Evolutionary conservation across 2,329 filamentous ascomycete genomes (phyloP).

Genomic region (Colletotrichum gigasporum): DNA sequence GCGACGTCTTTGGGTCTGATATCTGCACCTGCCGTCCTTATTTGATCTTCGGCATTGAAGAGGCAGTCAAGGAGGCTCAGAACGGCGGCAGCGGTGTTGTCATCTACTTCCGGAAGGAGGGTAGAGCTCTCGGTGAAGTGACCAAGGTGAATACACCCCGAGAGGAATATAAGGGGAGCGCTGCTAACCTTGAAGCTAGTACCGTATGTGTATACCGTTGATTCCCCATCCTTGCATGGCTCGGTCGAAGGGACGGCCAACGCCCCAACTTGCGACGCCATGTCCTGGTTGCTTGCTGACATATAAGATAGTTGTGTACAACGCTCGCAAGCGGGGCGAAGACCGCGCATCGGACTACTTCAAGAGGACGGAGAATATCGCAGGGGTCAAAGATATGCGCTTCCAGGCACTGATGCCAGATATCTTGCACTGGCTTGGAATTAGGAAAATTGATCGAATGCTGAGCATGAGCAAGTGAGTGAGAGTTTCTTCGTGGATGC

Average conservation of each 20-base stretch:
- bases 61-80: slow-evolving; percentile 97
- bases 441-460: slow-evolving; percentile 99
- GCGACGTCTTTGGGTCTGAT: slow-evolving; percentile 96
- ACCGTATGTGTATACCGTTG: slow-evolving; percentile 48
- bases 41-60: slow-evolving; percentile 95
- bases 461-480: slow-evolving; percentile 95
- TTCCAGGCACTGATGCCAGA: slow-evolving; percentile 99
- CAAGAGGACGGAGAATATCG: slow-evolving; percentile 96
- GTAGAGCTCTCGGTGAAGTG: slow-evolving; percentile 91
- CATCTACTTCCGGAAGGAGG: slow-evolving; percentile 99
- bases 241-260: neutral
- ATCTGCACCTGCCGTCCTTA: slow-evolving; percentile 98
- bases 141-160: slow-evolving; percentile 76
- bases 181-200: slow-evolving; percentile 49
- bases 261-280: neutral
- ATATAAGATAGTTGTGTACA: slow-evolving; percentile 67
- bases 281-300: slow-evolving; percentile 9
- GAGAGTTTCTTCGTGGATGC: neutral
- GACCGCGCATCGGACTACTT: slow-evolving; percentile 93
- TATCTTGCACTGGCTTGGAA: slow-evolving; percentile 97
- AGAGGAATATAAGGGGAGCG: slow-evolving; percentile 1
- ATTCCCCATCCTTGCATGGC: neutral
- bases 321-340: slow-evolving; percentile 80
- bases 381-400: slow-evolving; percentile 95
- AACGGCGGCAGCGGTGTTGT: slow-evolving; percentile 93